These are phyloP conservation scores for Adansonia rubrostipa DNA, from an alignment of 441 rosid species.

Conservation along the genomic window DNA sequence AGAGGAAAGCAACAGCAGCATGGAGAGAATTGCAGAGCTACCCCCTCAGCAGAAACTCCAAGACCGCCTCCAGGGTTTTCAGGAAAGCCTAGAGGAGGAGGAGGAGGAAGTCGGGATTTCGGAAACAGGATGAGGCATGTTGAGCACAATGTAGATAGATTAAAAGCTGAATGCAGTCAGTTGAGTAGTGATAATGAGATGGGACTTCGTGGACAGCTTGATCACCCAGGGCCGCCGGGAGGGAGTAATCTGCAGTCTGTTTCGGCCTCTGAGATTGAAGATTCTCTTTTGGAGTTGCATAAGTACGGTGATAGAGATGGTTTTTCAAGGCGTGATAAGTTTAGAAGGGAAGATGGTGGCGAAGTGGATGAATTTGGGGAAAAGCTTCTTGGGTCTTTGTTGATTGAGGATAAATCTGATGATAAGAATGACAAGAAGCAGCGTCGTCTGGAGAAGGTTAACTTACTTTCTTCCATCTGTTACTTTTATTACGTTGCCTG, in stretches of 20 bases:
- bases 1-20: constrained; percentile 52
- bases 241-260: constrained; percentile 61
- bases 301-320: constrained; percentile 37
- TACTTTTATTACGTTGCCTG: neutral
- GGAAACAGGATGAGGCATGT: constrained; percentile 37
- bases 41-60: constrained; percentile 27
- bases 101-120: constrained; percentile 47
- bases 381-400: constrained; percentile 35
- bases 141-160: constrained; percentile 39
- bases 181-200: constrained; percentile 32
- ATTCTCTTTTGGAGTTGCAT: constrained; percentile 41
- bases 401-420: constrained; percentile 50
- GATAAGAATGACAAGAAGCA: constrained; percentile 57
- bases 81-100: constrained; percentile 49
- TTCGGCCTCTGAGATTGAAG: constrained; percentile 50
- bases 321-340: constrained; percentile 30
- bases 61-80: constrained; percentile 69
- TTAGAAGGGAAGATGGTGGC: constrained; percentile 27
- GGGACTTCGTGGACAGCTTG: constrained; percentile 58
- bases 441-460: constrained; percentile 58
- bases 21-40: constrained; percentile 42
- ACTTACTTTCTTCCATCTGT: constrained; percentile 1
- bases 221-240: constrained; percentile 65
- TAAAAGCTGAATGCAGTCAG: constrained; percentile 36
- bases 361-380: constrained; percentile 50